These are phyloP conservation scores for Eucalyptus marginata DNA, from an alignment of 345 rosid species.

Conservation along the genomic window DNA sequence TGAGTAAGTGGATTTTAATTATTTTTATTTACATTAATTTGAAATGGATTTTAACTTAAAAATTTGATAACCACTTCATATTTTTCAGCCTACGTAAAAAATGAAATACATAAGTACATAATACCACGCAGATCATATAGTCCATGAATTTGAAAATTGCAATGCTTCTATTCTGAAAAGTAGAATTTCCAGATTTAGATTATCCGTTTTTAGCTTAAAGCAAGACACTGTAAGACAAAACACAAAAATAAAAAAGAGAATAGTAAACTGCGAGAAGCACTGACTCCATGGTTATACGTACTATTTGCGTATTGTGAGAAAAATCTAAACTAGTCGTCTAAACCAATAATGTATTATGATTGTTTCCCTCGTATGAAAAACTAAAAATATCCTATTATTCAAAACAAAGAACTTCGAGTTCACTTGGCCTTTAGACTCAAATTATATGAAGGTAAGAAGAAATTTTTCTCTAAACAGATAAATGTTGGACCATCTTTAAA, in stretches of 20 bases:
- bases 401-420: neutral
- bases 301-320: neutral
- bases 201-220: neutral
- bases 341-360: neutral
- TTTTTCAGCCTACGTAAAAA: neutral
- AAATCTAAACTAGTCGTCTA: neutral
- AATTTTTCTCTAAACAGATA: neutral
- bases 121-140: neutral
- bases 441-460: neutral
- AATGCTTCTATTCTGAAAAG: neutral
- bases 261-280: neutral
- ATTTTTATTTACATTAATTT: neutral
- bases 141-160: neutral
- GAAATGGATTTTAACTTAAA: neutral
- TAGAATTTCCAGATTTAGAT: fast-evolving
- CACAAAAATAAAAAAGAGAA: too few species aligned
- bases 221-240: neutral
- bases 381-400: neutral
- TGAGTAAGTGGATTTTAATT: neutral
- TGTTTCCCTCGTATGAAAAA: neutral
- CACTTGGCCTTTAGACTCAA: neutral
- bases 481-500: neutral
- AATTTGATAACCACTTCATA: neutral
- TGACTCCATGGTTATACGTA: neutral
- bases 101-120: neutral